These are phyloP conservation scores for Microthyrium microscopicum DNA, from an alignment of 2,329 filamentous ascomycete species.

Conservation along the genomic window DNA sequence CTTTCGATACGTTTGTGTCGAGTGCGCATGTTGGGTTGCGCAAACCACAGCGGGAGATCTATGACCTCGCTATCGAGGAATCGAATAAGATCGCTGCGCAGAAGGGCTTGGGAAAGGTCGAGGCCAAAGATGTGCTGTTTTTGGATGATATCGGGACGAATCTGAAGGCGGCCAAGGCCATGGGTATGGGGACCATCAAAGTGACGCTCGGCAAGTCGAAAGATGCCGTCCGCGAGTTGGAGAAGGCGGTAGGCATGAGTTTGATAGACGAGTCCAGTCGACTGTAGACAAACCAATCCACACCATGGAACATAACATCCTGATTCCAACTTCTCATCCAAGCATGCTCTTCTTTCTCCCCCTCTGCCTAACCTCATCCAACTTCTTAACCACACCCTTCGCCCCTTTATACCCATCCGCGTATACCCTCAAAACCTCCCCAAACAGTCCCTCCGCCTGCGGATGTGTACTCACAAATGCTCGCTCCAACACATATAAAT, in stretches of 20 bases:
- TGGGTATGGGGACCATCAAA: conserved; percentile 71
- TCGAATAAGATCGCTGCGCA: conserved; percentile 43
- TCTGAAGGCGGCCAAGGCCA: conserved; percentile 56
- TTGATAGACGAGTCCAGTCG: conserved; percentile 41
- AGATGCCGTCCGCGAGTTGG: conserved; percentile 69
- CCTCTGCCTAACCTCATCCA: conserved; percentile 86
- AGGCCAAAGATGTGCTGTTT: conserved; percentile 59
- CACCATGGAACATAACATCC: no score
- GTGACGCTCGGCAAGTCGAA: conserved; percentile 62
- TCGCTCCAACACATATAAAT: conserved; percentile 86
- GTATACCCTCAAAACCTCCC: conserved; percentile 60
- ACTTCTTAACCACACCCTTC: conserved; percentile 53
- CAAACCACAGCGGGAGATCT: conserved; percentile 75
- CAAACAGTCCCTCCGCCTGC: conserved; percentile 59
- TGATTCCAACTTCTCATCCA: no score
- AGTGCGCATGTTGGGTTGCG: conserved; percentile 74
- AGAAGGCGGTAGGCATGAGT: conserved; percentile 52
- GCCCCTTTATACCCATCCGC: conserved; percentile 58
- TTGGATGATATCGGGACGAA: conserved; percentile 93
- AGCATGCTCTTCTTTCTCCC: conserved; percentile 96
- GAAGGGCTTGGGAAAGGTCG: conserved; percentile 31
- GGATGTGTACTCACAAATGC: conserved; percentile 94
- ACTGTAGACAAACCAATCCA: no score
- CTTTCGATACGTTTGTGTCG: conserved; percentile 79
- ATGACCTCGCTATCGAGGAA: conserved; percentile 51